A percentile compares a stretch with the other conserved stretches of the same genome.
phyloP scores from a whole-genome alignment of 768 basidiomycete species.

The Dendrothele bispora region DNA sequence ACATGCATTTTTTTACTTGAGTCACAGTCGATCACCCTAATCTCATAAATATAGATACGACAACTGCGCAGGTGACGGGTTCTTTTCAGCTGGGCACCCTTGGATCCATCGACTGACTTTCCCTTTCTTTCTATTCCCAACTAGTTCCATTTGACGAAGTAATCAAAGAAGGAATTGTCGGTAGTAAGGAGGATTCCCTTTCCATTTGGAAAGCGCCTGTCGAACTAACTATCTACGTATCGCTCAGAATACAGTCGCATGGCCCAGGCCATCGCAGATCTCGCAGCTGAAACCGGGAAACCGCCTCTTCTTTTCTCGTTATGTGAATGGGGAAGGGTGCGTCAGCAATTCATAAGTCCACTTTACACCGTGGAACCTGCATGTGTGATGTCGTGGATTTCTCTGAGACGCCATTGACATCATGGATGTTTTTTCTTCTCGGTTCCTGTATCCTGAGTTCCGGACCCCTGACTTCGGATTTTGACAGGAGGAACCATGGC shows the following conservation, averaged over 20 bases:
- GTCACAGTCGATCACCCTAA: not conserved
- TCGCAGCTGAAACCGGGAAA: slow-evolving; percentile 47
- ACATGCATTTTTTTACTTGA: not conserved
- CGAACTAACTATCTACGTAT: not conserved
- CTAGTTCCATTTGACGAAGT: slow-evolving; percentile 56
- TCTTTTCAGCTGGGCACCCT: too few species aligned
- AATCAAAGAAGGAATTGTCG: slow-evolving; percentile 54
- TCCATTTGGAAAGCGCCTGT: slow-evolving; percentile 1
- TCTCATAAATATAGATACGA: slow-evolving; percentile 53
- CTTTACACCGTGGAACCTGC: too few species aligned
- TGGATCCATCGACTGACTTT: not conserved
- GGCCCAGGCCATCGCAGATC: slow-evolving; percentile 54
- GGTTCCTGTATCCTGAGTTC: too few species aligned
- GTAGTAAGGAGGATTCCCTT: slow-evolving; percentile 36
- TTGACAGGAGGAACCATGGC: slow-evolving; percentile 58
- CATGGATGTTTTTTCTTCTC: too few species aligned
- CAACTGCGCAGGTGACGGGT: slow-evolving; percentile 57
- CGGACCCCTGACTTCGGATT: not conserved
- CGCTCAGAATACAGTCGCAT: slow-evolving; percentile 64
- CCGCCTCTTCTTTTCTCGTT: slow-evolving; percentile 59
- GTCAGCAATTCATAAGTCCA: slow-evolving; percentile 18
- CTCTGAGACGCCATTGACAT: too few species aligned
- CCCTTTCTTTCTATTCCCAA: not conserved
- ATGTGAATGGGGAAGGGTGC: slow-evolving; percentile 69
- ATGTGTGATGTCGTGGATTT: too few species aligned